Base-by-base conservation (phyloP, 306 rosid genomes). In the Lupinus albus region DNA sequence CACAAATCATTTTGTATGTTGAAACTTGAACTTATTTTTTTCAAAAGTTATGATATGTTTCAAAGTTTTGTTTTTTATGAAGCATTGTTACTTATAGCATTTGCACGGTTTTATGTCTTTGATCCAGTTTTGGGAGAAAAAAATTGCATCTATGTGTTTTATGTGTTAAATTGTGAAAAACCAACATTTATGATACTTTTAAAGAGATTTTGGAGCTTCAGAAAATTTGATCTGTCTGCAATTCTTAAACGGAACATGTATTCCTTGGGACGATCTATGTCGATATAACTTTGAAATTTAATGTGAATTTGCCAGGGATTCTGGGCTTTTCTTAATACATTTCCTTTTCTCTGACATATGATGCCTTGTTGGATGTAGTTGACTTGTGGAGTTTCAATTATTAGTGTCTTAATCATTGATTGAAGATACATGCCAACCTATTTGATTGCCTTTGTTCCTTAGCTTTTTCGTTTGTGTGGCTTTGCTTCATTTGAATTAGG, bases 371-470 rank as follows among this genome's bases (percentile, higher is more conserved):
- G 52, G 8, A 10, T 64, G 15, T 57, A 28, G 67, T 51, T 73
- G 74, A 68, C 74, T 73, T 50, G 71, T 77, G 64, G 17, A 69
- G 33, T 56, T 57, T 67, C 46, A 68, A 64, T 68, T 72, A 57
- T 68, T 45, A 53, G 60, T 39, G 21, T 50, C 46, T 52, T 69
- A 64, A 81, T 59, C 21, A 58, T 81, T 65, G 75, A 64, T 73
- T 64, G 54, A 18, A 70, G 50, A 69, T 66, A 44, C 64, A 2
- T 55, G 74, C 70, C 72, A 21, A 52, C 75, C 67, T 45, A 52
- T 69, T 64, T 66, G 51, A 36, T 67, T 51, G 33, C 71, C 49
- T 73, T 3, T 61, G 16, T 63, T 35, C 53, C 63, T 77, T 52
- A 42, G 68, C 61, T 46, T 68, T 64, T 64, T 44, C 72, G 51